Conservation (phyloP, 176 grass and related monocot genomes). For the Avena eriantha region DNA sequence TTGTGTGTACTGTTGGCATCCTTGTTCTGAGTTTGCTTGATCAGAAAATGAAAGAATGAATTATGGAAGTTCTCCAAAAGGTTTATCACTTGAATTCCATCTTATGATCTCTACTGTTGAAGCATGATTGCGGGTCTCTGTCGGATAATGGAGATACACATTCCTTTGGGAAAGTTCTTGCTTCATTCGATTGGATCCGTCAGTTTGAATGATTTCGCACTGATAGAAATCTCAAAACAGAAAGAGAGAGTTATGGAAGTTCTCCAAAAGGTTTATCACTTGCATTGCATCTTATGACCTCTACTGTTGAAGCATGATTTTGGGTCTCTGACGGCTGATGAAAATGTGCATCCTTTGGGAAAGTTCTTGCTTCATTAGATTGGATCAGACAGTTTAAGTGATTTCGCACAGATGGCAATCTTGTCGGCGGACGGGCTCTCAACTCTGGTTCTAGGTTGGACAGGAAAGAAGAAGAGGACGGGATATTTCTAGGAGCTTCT, state of each 20-base stretch:
- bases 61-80: neutral
- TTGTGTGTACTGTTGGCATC: neutral
- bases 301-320: neutral
- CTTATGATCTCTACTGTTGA: neutral
- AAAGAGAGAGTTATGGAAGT: neutral
- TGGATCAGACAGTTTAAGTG: too few relatives aligned
- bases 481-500: too few relatives aligned
- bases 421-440: too few relatives aligned
- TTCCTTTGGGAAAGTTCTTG: neutral
- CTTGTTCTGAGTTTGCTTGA: neutral
- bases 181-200: neutral
- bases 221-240: neutral
- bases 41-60: neutral
- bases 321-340: neutral
- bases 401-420: neutral
- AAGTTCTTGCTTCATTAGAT: too few relatives aligned
- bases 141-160: neutral
- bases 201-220: neutral
- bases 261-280: neutral
- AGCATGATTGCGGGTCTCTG: neutral
- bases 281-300: conserved; percentile 14
- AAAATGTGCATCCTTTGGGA: neutral
- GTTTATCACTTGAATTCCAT: neutral
- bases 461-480: too few relatives aligned
- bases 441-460: too few relatives aligned